These are phyloP conservation scores for Ustilago xerochloae DNA, from an alignment of 1,284 basidiomycete genomes.

Conservation along the genomic window DNA sequence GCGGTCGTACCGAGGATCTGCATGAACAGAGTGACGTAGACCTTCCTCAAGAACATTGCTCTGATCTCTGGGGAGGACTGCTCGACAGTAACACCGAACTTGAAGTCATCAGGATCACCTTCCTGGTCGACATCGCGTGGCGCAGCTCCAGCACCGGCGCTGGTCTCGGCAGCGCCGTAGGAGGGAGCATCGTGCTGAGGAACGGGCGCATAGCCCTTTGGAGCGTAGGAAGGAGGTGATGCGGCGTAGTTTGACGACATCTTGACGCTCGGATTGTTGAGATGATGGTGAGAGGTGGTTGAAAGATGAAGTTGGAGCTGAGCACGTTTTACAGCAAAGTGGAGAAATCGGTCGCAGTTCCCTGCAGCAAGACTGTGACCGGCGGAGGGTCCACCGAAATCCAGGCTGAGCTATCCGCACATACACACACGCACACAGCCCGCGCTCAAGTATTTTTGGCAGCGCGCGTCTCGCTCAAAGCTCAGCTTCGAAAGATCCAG, in stretches of 20 bases:
- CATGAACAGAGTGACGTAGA: conserved; percentile 60
- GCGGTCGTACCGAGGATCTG: conserved; percentile 63
- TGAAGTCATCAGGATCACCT: conserved; percentile 64
- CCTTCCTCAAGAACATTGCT: conserved; percentile 62
- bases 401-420: conserved; percentile 8
- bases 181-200: conserved; percentile 30
- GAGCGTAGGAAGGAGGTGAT: conserved; percentile 34
- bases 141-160: conserved; percentile 12
- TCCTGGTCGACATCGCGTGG: conserved; percentile 52
- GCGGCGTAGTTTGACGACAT: conserved; percentile 35
- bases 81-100: conserved; percentile 65
- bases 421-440: no score
- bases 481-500: conserved; percentile 3
- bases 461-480: background rate
- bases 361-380: background rate
- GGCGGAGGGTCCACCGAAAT: background rate
- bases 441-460: background rate
- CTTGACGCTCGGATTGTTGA: background rate
- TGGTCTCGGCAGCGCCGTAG: conserved; percentile 34
- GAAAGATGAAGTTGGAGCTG: conserved; percentile 2
- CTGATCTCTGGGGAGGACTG: conserved; percentile 64
- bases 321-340: conserved; percentile 7
- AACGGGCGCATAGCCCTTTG: conserved; percentile 40
- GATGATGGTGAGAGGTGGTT: background rate
- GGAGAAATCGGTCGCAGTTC: conserved; percentile 3